Evolutionary conservation across 805 yeast genomes (phyloP), one percentile per base, ranked within the genome.

Genomic region (Vanderwaltozyma polyspora): DNA sequence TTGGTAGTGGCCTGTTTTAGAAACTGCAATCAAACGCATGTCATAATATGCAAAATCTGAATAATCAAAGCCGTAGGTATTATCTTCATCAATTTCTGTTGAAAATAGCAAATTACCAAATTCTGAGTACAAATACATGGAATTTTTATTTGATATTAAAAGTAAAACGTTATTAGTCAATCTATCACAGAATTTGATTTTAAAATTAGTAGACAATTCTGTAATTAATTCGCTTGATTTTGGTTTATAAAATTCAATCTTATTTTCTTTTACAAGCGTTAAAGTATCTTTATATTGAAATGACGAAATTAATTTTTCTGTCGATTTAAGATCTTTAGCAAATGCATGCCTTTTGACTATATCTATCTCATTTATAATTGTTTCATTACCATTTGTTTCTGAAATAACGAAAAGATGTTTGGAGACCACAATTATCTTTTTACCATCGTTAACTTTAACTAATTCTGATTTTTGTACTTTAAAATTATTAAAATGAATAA

Each of bases 31-130:
- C 13, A 53, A 18, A 8, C 36, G 10, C 10, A 36, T 36, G 28
- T 48, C 52, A 9, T 42, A 25, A 18, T 39, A 40, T 1, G 42
- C 24, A 37, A 49, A 45, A 32, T 40, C 42, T 1, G 57, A 36
- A 14, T 42, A 45, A 19, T 45, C 45, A 5, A 44, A 33, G 5
- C 40, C 25, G 15, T 13, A 14, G 4, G 14, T 38, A 17, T 38
- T 42, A 12, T 35, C 42, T 3, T 46, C 43, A 15, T 38, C 43
- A 4, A 39, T 25, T 9, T 44, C 42, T 10, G 52, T 51, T 6
- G 51, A 39, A 28, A 51, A 53, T 6, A 56, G 21, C 11, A 39
- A 31, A 29, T 57, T 57, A 4, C 61, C 62, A 35, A 41, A 46
- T 19, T 39, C 42, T 4, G 59, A 41, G 24, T 41, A 42, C 23